Percentiles rank a stretch among this genome's conserved stretches.
phyloP scores from a whole-genome alignment of 495 filamentous ascomycete species.

The Darksidea phi region DNA sequence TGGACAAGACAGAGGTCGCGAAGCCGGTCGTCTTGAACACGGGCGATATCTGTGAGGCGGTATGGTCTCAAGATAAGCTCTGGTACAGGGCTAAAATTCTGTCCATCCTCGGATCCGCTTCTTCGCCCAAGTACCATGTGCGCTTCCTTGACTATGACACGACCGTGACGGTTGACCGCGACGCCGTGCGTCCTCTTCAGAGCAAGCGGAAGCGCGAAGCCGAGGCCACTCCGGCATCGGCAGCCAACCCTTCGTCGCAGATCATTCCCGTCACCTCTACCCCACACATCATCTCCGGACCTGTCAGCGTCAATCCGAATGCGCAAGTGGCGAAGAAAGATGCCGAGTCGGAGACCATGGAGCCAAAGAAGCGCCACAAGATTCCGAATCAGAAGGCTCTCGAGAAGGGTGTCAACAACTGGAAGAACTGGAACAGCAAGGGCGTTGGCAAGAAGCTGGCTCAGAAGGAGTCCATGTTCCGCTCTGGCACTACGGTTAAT shows the following conservation, averaged over 20 bases:
- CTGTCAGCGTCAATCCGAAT: slow-evolving; percentile 11
- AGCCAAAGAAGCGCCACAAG: slow-evolving; percentile 78
- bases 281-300: slow-evolving; percentile 21
- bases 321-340: slow-evolving; percentile 5
- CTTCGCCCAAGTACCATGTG: slow-evolving; percentile 85
- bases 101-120: slow-evolving; percentile 85
- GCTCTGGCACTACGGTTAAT: slow-evolving; percentile 80
- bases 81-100: slow-evolving; percentile 94
- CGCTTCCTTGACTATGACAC: slow-evolving; percentile 88
- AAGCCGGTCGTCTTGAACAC: slow-evolving; percentile 64
- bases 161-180: slow-evolving; percentile 78
- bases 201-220: slow-evolving; percentile 43
- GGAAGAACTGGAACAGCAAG: slow-evolving; percentile 86
- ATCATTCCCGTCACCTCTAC: background rate
- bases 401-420: slow-evolving; percentile 86
- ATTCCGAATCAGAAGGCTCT: slow-evolving; percentile 85
- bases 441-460: slow-evolving; percentile 67
- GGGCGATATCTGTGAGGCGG: slow-evolving; percentile 85
- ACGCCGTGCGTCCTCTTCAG: slow-evolving; percentile 77
- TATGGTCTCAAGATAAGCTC: slow-evolving; percentile 79
- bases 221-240: background rate
- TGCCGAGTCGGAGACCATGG: background rate
- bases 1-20: slow-evolving; percentile 41
- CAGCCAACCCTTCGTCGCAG: too few species aligned
- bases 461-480: slow-evolving; percentile 97